Percentiles rank a stretch among this genome's conserved stretches.
Conservation (phyloP, 148 eudicot genomes). For the Vaccinium macrocarpon region DNA sequence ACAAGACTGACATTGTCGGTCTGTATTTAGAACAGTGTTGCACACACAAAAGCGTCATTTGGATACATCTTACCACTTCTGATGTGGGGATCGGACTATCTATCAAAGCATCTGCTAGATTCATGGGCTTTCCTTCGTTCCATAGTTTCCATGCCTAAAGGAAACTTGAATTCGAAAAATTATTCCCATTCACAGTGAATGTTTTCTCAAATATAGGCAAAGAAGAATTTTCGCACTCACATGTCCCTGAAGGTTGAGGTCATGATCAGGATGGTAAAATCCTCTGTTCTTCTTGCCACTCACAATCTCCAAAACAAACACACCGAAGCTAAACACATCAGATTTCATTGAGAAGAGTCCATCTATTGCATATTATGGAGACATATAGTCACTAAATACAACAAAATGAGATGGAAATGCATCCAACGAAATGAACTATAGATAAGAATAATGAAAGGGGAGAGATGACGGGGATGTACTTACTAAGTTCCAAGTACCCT, state of each 20-base stretch:
- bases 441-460: background rate
- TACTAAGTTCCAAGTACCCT: constrained; percentile 18
- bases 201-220: too few relatives aligned
- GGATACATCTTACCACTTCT: background rate
- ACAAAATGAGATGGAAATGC: background rate
- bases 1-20: too few relatives aligned
- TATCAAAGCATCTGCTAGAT: background rate
- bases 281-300: constrained; percentile 32
- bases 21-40: too few relatives aligned
- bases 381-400: constrained; percentile 43
- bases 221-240: constrained; percentile 19
- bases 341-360: constrained; percentile 47
- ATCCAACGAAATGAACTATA: background rate
- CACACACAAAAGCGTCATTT: too few relatives aligned
- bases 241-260: constrained; percentile 36
- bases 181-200: too few relatives aligned
- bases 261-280: constrained; percentile 24
- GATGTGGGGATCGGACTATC: background rate
- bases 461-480: background rate
- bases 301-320: constrained; percentile 43
- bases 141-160: constrained; percentile 26
- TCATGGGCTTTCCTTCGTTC: constrained; percentile 14
- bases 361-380: constrained; percentile 49
- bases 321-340: constrained; percentile 52
- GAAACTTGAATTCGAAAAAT: background rate